These are phyloP conservation scores for Silene vulgaris DNA, from an alignment of 179 eudicot genomes.

Conservation along the genomic window DNA sequence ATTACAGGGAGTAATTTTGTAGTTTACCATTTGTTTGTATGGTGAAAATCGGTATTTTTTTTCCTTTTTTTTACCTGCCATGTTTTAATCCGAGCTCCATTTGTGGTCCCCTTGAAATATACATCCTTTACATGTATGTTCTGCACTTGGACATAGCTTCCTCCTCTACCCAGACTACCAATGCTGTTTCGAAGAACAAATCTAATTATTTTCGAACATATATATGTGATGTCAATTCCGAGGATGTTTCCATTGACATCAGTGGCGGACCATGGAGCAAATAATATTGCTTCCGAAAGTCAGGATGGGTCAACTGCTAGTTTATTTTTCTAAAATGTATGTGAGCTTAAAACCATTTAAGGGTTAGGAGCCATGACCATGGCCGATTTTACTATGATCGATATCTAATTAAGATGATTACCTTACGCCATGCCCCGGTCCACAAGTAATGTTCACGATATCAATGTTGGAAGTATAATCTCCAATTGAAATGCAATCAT, in stretches of 20 bases:
- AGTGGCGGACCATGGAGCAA: neutral
- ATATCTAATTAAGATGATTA: conserved; percentile 7
- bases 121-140: conserved; percentile 42
- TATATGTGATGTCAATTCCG: neutral
- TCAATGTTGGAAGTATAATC: conserved; percentile 38
- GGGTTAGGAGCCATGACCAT: neutral
- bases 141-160: conserved; percentile 44
- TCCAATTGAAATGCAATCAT: conserved; percentile 53
- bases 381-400: neutral
- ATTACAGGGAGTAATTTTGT: neutral
- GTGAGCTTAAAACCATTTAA: neutral
- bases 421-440: conserved; percentile 64
- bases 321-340: neutral
- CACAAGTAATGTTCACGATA: conserved; percentile 38
- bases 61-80: conserved; percentile 29
- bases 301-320: neutral
- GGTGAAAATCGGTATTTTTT: neutral
- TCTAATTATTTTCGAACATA: neutral
- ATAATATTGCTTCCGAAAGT: neutral
- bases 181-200: conserved; percentile 31
- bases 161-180: conserved; percentile 58
- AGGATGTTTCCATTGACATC: neutral
- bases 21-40: neutral
- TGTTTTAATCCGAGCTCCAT: conserved; percentile 70
- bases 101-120: conserved; percentile 46